Percentiles rank a stretch among this genome's conserved stretches.
phyloP scores from a whole-genome alignment of 1,284 basidiomycete genomes.

The Cutaneotrichosporon sp. region DNA sequence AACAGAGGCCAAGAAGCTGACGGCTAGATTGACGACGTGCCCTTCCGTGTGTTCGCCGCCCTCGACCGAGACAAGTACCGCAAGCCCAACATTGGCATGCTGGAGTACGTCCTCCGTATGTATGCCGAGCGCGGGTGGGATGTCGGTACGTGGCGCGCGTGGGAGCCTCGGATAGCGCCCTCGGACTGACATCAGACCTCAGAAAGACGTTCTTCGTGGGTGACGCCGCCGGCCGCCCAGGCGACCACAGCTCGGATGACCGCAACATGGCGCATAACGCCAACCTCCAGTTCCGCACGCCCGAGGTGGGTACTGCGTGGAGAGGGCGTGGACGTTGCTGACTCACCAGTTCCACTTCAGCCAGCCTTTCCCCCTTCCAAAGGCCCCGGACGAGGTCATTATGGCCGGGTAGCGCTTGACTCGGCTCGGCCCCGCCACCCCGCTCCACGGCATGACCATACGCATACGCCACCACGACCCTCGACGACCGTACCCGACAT shows the following conservation, averaged over 20 bases:
- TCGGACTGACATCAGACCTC: conserved; percentile 62
- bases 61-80: conserved; percentile 64
- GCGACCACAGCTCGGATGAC: conserved; percentile 59
- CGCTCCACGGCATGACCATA: background rate
- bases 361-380: background rate
- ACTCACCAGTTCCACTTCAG: conserved; percentile 5
- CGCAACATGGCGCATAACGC: conserved; percentile 77
- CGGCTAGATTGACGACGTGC: conserved; percentile 55
- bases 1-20: background rate
- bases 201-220: conserved; percentile 74
- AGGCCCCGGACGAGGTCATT: background rate
- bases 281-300: conserved; percentile 70
- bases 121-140: conserved; percentile 62
- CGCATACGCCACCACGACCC: background rate
- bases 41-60: conserved; percentile 79
- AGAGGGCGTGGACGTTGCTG: background rate
- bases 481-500: background rate
- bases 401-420: background rate
- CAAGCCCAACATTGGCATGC: conserved; percentile 89
- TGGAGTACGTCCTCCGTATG: conserved; percentile 67
- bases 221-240: conserved; percentile 66
- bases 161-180: too few species aligned
- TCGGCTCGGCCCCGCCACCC: background rate
- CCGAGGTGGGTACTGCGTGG: conserved; percentile 52
- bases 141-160: conserved; percentile 61